Conservation (phyloP, 2,329 filamentous ascomycete species). For the Neonectria ditissima region DNA sequence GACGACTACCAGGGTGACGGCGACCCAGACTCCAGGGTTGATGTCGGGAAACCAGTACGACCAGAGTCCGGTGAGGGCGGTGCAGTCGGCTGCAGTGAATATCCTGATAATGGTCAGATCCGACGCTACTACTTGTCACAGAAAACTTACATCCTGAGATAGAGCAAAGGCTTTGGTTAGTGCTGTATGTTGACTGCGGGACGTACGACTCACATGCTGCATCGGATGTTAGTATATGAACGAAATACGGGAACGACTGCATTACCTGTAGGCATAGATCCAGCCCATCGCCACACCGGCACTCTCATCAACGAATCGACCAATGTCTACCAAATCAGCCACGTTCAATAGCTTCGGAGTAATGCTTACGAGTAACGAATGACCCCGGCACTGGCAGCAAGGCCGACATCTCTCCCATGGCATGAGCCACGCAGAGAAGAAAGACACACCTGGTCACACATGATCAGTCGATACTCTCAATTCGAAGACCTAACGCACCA, state of each 20-base stretch:
- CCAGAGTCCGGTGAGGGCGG: constrained; percentile 13
- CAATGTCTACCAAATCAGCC: constrained; percentile 4
- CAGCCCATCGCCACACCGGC: constrained; percentile 17
- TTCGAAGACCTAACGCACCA: background rate
- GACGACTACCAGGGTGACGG: constrained; percentile 8
- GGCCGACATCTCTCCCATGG: constrained; percentile 18
- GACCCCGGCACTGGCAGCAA: constrained; percentile 9
- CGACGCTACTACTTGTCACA: rapidly evolving
- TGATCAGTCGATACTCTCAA: background rate
- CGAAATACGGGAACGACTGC: background rate
- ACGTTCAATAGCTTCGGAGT: background rate
- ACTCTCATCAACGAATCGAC: constrained; percentile 10
- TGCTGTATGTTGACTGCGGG: background rate
- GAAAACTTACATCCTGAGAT: constrained; percentile 4
- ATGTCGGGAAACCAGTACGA: constrained; percentile 17
- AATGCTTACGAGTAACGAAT: constrained; percentile 5
- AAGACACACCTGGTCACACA: background rate
- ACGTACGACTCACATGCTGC: constrained; percentile 9
- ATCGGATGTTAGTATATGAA: background rate
- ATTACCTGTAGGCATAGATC: constrained; percentile 16
- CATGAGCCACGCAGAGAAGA: constrained; percentile 15
- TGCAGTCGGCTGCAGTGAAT: constrained; percentile 20
- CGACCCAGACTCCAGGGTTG: constrained; percentile 13
- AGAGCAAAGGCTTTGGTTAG: background rate
- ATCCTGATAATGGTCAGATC: constrained; percentile 2